These are phyloP conservation scores for Daldinia sp. DNA, from an alignment of 2,329 filamentous ascomycete genomes.

Conservation along the genomic window DNA sequence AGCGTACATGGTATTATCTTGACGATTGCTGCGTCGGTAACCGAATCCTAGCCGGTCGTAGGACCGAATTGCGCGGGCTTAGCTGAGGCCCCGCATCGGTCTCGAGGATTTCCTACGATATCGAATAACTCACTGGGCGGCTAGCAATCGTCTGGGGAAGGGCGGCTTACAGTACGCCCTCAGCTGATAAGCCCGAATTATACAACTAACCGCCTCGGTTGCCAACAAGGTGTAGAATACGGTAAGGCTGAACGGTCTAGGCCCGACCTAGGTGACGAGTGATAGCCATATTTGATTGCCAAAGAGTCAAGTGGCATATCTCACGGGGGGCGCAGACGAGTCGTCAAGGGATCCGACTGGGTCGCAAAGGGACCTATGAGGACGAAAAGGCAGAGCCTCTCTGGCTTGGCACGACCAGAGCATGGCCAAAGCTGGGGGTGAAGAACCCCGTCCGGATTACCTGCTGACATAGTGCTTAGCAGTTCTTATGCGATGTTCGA, in stretches of 20 bases:
- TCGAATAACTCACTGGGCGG: not conserved
- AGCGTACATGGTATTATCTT: constrained; percentile 1
- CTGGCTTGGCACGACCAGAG: constrained; percentile 28
- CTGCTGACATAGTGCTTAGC: constrained; percentile 33
- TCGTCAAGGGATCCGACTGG: constrained; percentile 46
- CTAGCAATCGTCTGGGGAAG: not conserved
- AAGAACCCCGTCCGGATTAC: constrained; percentile 15
- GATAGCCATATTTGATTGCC: constrained; percentile 6
- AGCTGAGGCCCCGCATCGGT: not conserved
- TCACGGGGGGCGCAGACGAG: constrained; percentile 20
- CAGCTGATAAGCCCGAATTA: not conserved
- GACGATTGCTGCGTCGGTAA: constrained; percentile 2
- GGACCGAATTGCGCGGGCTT: constrained; percentile 15
- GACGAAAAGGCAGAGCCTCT: constrained; percentile 35
- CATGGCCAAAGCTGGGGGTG: constrained; percentile 22
- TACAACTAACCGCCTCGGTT: not conserved
- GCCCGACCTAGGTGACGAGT: constrained; percentile 20
- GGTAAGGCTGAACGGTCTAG: constrained; percentile 30
- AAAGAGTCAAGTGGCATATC: constrained; percentile 27
- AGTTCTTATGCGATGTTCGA: constrained; percentile 21
- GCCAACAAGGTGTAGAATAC: constrained; percentile 24
- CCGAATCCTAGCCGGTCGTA: constrained; percentile 3
- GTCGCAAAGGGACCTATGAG: constrained; percentile 33
- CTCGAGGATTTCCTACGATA: constrained; percentile 2
- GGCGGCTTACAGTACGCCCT: not conserved